These are phyloP conservation scores for Brettanomyces custersianus DNA, from an alignment of 805 yeast species.

Conservation along the genomic window DNA sequence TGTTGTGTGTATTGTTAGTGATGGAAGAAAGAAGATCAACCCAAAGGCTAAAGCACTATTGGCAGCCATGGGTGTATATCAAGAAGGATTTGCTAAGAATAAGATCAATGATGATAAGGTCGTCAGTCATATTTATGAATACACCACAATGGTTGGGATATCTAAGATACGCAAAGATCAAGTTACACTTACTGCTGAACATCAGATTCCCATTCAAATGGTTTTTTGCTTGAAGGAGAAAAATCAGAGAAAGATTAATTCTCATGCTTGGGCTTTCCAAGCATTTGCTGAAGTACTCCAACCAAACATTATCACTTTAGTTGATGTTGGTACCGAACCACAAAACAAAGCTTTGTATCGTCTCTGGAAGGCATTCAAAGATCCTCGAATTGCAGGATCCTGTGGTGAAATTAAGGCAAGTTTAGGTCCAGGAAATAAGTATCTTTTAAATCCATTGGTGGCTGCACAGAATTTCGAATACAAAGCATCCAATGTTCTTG, in stretches of 20 bases:
- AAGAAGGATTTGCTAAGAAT: conserved; percentile 92
- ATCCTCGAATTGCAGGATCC: conserved; percentile 87
- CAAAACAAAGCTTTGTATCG: conserved; percentile 76
- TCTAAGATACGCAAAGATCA: conserved; percentile 46
- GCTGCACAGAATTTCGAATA: conserved; percentile 97
- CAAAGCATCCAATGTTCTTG: conserved; percentile 88
- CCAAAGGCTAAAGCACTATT: conserved; percentile 71
- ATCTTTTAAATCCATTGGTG: conserved; percentile 73
- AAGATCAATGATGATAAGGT: conserved; percentile 78
- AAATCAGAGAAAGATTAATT: conserved; percentile 83
- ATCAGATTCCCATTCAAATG: conserved; percentile 74
- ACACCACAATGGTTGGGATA: conserved; percentile 86
- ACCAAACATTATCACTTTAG: conserved; percentile 73
- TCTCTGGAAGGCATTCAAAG: conserved; percentile 77
- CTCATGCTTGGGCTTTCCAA: conserved; percentile 95
- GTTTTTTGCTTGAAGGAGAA: conserved; percentile 84
- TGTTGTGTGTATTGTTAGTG: conserved; percentile 82
- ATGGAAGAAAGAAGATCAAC: conserved; percentile 81
- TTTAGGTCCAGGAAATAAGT: conserved; percentile 45
- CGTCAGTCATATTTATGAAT: conserved; percentile 84
- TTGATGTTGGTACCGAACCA: conserved; percentile 95
- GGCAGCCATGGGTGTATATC: conserved; percentile 84
- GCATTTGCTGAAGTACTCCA: conserved; percentile 77
- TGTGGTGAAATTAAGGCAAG: conserved; percentile 94
- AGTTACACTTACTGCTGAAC: conserved; percentile 59